phyloP scores from a whole-genome alignment of 345 rosid species.

The Syzygium grande region DNA sequence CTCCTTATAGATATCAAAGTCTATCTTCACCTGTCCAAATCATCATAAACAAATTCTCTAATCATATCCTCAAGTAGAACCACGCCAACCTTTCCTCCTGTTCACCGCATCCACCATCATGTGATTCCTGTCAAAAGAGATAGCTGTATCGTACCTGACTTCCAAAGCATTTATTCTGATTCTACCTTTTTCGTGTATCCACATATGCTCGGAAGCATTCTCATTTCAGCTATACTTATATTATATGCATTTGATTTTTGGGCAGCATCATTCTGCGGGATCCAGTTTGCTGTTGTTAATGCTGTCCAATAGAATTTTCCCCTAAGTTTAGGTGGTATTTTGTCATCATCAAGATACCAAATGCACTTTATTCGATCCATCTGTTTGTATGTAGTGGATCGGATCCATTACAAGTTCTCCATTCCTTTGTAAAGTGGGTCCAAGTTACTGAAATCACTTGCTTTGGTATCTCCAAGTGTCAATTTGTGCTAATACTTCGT shows the following conservation, averaged over 20 bases:
- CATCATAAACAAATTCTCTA: background rate
- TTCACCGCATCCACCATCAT: background rate
- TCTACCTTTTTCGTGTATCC: background rate
- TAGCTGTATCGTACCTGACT: background rate
- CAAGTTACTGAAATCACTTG: background rate
- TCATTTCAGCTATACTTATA: background rate
- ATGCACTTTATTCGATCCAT: background rate
- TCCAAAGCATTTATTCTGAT: background rate
- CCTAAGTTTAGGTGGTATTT: background rate
- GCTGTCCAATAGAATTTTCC: background rate
- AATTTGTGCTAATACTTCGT: background rate
- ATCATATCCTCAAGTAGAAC: background rate
- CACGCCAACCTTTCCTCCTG: background rate
- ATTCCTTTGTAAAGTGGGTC: background rate
- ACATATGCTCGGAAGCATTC: background rate
- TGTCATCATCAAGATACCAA: background rate
- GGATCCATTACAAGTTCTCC: background rate
- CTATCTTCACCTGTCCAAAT: background rate
- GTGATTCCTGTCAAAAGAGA: background rate
- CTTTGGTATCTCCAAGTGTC: background rate
- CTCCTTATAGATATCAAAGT: background rate
- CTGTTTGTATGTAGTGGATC: background rate
- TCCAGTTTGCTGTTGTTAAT: background rate
- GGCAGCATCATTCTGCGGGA: background rate
- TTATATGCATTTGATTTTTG: background rate